Evolutionary conservation across 352 stramenopile genomes (phyloP).

Genomic region (Peronospora destructor): DNA sequence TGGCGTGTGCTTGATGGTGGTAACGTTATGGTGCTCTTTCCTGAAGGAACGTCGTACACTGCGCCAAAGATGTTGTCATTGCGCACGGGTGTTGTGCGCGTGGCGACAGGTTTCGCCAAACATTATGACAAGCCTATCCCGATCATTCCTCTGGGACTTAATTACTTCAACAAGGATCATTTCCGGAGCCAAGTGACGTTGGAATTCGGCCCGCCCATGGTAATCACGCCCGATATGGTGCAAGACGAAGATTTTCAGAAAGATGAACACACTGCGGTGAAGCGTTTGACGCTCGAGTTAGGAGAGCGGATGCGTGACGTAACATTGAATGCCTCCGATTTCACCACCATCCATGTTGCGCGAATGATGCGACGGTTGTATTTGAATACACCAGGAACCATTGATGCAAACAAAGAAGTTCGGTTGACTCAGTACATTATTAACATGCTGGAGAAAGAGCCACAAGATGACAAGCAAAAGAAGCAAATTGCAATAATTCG

Average conservation of each 20-base stretch:
- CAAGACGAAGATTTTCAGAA: slow-evolving; percentile 35
- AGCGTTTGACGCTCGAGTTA: slow-evolving; percentile 39
- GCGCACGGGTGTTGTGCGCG: slow-evolving; percentile 64
- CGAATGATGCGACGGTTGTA: slow-evolving; percentile 64
- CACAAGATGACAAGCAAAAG: slow-evolving; percentile 31
- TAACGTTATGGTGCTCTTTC: slow-evolving; percentile 75
- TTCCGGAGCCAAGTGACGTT: slow-evolving; percentile 68
- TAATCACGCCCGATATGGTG: slow-evolving; percentile 41
- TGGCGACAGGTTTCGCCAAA: slow-evolving; percentile 64
- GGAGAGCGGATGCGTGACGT: slow-evolving; percentile 38
- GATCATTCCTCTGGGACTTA: slow-evolving; percentile 64
- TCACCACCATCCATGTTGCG: slow-evolving; percentile 51
- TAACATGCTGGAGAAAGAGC: slow-evolving; percentile 53
- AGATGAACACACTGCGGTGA: slow-evolving; percentile 41
- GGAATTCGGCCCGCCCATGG: slow-evolving; percentile 60
- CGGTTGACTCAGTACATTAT: slow-evolving; percentile 74
- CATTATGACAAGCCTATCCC: slow-evolving; percentile 62
- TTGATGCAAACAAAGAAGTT: slow-evolving; percentile 66
- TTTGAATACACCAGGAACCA: slow-evolving; percentile 46
- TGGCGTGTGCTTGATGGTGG: slow-evolving; percentile 49
- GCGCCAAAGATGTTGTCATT: slow-evolving; percentile 70
- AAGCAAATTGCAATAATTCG: slow-evolving; percentile 30
- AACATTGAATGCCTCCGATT: slow-evolving; percentile 58
- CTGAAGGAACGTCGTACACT: slow-evolving; percentile 75
- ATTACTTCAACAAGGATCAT: slow-evolving; percentile 81